Evolutionary conservation across 352 stramenopile genomes (phyloP).

Genomic region (Phytophthora pisi): DNA sequence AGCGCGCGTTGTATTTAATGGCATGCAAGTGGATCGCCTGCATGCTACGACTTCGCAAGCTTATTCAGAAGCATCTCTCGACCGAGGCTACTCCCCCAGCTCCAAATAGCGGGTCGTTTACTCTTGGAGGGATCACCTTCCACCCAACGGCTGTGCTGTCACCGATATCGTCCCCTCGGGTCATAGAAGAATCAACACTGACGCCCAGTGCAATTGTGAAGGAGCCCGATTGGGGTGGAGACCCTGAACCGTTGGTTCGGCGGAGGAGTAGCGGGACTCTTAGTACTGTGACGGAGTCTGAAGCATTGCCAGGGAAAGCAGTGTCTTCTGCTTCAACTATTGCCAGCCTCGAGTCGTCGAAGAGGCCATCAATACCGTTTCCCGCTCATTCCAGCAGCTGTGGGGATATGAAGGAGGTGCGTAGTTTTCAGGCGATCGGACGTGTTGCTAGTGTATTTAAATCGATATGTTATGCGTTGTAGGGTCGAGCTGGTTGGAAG

Average conservation of each 20-base stretch:
- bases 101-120: slow-evolving; percentile 51
- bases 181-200: slow-evolving; percentile 34
- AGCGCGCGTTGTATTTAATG: slow-evolving; percentile 67
- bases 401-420: slow-evolving; percentile 48
- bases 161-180: slow-evolving; percentile 50
- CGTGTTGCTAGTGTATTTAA: neutral
- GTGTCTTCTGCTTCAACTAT: slow-evolving; percentile 40
- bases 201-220: slow-evolving; percentile 50
- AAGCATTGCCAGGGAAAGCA: slow-evolving; percentile 31
- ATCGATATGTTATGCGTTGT: neutral
- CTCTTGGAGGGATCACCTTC: slow-evolving; percentile 58
- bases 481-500: slow-evolving; percentile 55
- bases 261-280: slow-evolving; percentile 46
- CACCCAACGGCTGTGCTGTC: slow-evolving; percentile 52
- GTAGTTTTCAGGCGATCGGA: slow-evolving; percentile 12
- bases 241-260: slow-evolving; percentile 39
- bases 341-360: slow-evolving; percentile 24
- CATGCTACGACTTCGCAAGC: slow-evolving; percentile 73
- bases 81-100: slow-evolving; percentile 35
- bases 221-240: slow-evolving; percentile 40
- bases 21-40: slow-evolving; percentile 78
- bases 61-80: slow-evolving; percentile 70
- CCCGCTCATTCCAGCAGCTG: slow-evolving; percentile 10
- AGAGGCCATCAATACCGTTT: slow-evolving; percentile 29
- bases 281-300: slow-evolving; percentile 37